Base-by-base conservation (phyloP, 2,329 filamentous ascomycete species). In the Ophiostoma pallidulum region DNA sequence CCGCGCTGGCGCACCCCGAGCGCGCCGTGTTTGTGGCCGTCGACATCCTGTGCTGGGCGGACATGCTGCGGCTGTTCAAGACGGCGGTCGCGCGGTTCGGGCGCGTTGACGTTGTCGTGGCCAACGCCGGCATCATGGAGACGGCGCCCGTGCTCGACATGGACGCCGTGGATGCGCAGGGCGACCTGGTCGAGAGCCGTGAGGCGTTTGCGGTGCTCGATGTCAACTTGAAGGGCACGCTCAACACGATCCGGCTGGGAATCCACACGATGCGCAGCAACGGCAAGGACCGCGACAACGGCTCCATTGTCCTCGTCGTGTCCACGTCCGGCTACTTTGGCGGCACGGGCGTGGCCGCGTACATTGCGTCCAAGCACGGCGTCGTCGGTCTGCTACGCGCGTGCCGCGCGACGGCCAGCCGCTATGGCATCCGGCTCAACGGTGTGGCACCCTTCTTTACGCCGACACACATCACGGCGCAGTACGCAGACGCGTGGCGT, bases 391-490 rank as follows among this genome's bases (percentile, higher is more conserved):
- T 58, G 51, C 49, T 52, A 38, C 41, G 50, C 9, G 43, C 50
- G 9, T 18, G 29, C 29, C 41, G 38, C 8, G 6, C 41, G 8
- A 20, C 41, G 12, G 65, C 67, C 8, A 53, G 56, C 1, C 44
- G 61, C 36, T 46, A 61, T 3, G 54, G 57, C 26, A 59, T 71
- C 8, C 56, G 66, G 8, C 57, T 70, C 16, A 71, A 70, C 52
- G 66, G 61, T 1, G 56, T 71, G 8, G 67, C 66, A 2, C 68
- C 69, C 3, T 71, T 68, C 51, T 60, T 69, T 40, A 72, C 68
- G 2, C 66, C 66, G 0, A 70, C 68, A 7, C 58, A 64, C 40
- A 69, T 70, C 36, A 70, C 67, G 1, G 61, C 60, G 9, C 58
- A 60, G 1, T 68, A 66, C 49, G 57, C 62, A 0, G 53, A 62